Percentiles rank a stretch among this genome's conserved stretches.
These are phyloP conservation scores for Rubroboletus satanas DNA, from an alignment of 768 basidiomycete genomes.

Conservation along the genomic window DNA sequence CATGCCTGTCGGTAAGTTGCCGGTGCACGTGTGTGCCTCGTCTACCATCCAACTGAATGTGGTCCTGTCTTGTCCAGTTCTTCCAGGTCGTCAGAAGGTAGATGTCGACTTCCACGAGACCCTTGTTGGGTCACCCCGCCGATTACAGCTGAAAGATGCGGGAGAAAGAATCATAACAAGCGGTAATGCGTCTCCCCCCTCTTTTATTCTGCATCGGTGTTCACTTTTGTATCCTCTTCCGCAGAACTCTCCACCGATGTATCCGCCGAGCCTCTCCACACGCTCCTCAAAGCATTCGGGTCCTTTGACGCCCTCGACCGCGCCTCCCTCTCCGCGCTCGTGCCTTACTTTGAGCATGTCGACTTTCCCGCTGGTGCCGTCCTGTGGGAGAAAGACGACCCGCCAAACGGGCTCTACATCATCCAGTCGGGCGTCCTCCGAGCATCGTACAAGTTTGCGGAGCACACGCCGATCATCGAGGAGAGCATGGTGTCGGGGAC, in stretches of 20 bases:
- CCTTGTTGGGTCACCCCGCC: constrained; percentile 58
- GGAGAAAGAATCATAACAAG: constrained; percentile 67
- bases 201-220: neutral
- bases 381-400: constrained; percentile 77
- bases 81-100: constrained; percentile 56
- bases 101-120: constrained; percentile 43
- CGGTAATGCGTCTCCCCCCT: constrained; percentile 35
- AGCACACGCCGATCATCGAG: constrained; percentile 61
- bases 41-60: neutral
- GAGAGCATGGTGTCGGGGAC: constrained; percentile 95
- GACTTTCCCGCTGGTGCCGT: constrained; percentile 52
- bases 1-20: constrained; percentile 40
- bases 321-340: constrained; percentile 57
- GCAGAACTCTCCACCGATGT: constrained; percentile 32
- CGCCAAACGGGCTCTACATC: constrained; percentile 80
- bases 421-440: constrained; percentile 84
- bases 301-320: constrained; percentile 59
- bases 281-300: constrained; percentile 76
- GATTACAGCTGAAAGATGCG: constrained; percentile 63
- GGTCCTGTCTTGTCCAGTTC: constrained; percentile 30
- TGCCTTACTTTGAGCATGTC: constrained; percentile 67
- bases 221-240: neutral
- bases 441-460: constrained; percentile 77
- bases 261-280: constrained; percentile 61
- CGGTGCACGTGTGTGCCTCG: neutral